phyloP scores from a whole-genome alignment of 208 protist species.

The Angomonas ambiguus region DNA sequence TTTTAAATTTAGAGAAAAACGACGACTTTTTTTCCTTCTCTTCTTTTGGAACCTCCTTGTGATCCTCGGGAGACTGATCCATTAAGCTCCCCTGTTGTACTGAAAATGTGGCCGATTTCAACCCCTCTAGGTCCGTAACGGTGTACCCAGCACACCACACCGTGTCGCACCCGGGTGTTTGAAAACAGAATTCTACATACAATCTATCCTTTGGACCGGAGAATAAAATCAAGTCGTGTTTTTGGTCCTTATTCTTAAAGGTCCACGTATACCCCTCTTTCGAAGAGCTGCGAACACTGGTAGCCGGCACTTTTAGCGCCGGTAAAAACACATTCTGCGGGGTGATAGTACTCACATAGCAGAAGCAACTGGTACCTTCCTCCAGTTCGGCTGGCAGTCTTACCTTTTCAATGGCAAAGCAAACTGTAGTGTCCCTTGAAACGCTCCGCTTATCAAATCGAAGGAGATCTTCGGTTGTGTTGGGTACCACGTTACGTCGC shows the following conservation, averaged over 20 bases:
- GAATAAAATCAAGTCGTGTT: conserved; percentile 26
- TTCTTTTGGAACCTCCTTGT: not conserved
- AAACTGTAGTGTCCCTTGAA: conserved; percentile 14
- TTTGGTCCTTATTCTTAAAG: conserved; percentile 32
- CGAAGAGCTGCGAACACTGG: conserved; percentile 21
- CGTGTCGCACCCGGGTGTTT: conserved; percentile 24
- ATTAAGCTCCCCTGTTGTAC: conserved; percentile 48
- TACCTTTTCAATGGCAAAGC: conserved; percentile 48
- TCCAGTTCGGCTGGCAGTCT: conserved; percentile 30
- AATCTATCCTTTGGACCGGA: conserved; percentile 38
- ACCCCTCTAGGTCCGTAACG: conserved; percentile 21
- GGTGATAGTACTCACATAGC: conserved; percentile 59
- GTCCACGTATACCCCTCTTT: conserved; percentile 57
- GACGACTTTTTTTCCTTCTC: conserved; percentile 5
- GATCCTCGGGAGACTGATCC: not conserved
- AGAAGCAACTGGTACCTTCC: conserved; percentile 44
- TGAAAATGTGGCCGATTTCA: conserved; percentile 29
- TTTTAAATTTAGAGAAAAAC: not conserved
- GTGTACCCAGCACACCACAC: conserved; percentile 74
- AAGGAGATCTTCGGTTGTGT: conserved; percentile 18
- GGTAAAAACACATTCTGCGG: conserved; percentile 50
- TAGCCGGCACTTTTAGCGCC: conserved; percentile 45
- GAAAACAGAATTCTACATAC: conserved; percentile 82
- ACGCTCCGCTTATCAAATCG: conserved; percentile 13
- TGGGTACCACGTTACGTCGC: conserved; percentile 48